A percentile compares a stretch with the other conserved stretches of the same genome.
Conservation (phyloP, 1,284 basidiomycete species). For the Papiliotrema fonsecae region DNA sequence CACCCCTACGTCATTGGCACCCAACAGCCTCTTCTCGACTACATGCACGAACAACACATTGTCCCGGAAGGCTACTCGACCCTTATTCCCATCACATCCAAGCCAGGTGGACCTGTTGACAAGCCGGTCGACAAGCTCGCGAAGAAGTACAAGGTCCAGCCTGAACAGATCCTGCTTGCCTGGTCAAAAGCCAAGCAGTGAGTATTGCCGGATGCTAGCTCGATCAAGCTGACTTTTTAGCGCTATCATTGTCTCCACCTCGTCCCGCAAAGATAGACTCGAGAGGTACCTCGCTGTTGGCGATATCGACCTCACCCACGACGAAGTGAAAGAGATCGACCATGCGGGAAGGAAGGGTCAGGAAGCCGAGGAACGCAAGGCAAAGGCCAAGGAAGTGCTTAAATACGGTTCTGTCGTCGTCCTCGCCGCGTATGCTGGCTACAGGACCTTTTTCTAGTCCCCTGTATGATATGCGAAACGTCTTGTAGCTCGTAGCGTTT, state of each 20-base stretch:
- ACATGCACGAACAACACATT: constrained; percentile 57
- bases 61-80: constrained; percentile 66
- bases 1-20: constrained; percentile 64
- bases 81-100: constrained; percentile 59
- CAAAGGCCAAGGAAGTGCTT: not conserved
- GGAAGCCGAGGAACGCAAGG: constrained; percentile 3
- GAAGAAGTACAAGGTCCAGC: constrained; percentile 54
- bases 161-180: constrained; percentile 62
- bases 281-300: constrained; percentile 62
- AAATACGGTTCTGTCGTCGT: not conserved
- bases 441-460: not conserved
- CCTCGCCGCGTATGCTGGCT: constrained; percentile 1
- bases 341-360: constrained; percentile 37
- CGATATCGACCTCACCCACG: constrained; percentile 42
- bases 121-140: constrained; percentile 58
- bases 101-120: constrained; percentile 64
- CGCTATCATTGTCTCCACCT: constrained; percentile 58
- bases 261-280: constrained; percentile 60
- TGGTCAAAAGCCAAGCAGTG: constrained; percentile 40
- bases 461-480: not conserved
- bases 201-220: constrained; percentile 4
- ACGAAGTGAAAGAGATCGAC: constrained; percentile 46
- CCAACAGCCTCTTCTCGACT: constrained; percentile 58
- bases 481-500: not conserved
- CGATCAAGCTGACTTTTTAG: constrained; percentile 8